Base-by-base conservation (phyloP, 306 rosid genomes). In the Hippophae rhamnoides region DNA sequence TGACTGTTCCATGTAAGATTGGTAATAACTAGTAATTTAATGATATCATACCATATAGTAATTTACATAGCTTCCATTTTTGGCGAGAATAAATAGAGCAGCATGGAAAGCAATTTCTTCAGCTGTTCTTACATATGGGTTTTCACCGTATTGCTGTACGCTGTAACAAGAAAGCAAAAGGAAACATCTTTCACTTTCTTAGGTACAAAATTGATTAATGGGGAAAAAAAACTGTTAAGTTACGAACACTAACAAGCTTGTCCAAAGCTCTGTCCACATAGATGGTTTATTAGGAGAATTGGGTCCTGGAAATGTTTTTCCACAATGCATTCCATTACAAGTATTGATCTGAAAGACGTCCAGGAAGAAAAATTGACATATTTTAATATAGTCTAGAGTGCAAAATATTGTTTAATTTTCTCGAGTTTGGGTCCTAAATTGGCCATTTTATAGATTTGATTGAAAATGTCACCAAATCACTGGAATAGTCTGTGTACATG, bases 231-330 rank as follows among this genome's bases (percentile, higher is more conserved):
- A 48, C 7, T 4, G 13, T 49, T 10, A 12, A 23, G 14, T 12
- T n/a, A 48, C 5, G 7, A 9, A 42, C 49, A 65, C 92, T 12
- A 81, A 89, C 95, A 74, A 77, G 64, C 95, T 85, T n/a, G 96
- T 92, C 98, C 96, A 92, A 52, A 87, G 80, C 84, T 87, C 96
- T 49, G 95, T 92, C 98, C 96, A 92, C 0, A 92, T 7, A 8
- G 95, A 69, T 60, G 97, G 97, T 72, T 89, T 89, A 69, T 69
- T 73, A n/a, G 89, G 89, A 0, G 96, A 80, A 74, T 92, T 92
- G 13, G 98, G 96, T 7, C 98, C 98, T 41, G 63, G 64, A 58
- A 87, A 92, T 6, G 82, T 81, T 73, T 56, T 74, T 13, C 97
- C 96, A 52, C 98, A 92, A 62, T 64, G 65, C 81, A 80, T 67